These are phyloP conservation scores for Saccharomycopsis sp. DNA, from an alignment of 805 yeast genomes.

Conservation along the genomic window DNA sequence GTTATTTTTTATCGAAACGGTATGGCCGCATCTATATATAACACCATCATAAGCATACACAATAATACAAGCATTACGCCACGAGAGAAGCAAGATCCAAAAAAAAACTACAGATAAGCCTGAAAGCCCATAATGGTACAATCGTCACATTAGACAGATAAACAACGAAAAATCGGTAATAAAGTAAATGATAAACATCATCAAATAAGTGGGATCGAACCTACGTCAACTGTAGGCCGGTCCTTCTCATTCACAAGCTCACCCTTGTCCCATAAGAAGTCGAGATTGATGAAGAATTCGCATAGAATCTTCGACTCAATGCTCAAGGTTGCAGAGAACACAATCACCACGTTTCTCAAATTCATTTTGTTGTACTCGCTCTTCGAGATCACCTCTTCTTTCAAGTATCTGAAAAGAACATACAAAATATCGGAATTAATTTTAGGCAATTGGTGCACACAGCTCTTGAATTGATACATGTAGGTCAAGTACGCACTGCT, in stretches of 20 bases:
- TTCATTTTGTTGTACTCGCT: conserved; percentile 75
- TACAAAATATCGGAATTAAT: conserved; percentile 54
- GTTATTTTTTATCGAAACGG: too few relatives aligned
- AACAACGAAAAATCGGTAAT: too few relatives aligned
- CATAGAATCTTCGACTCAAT: conserved; percentile 56
- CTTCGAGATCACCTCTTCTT: conserved; percentile 50
- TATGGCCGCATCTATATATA: too few relatives aligned
- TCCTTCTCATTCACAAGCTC: conserved; percentile 34
- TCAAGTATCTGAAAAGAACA: conserved; percentile 61
- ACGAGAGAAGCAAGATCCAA: too few relatives aligned
- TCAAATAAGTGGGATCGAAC: conserved; percentile 38
- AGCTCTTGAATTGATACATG: conserved; percentile 17
- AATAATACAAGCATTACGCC: too few relatives aligned
- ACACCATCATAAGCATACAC: too few relatives aligned
- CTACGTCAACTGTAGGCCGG: conserved; percentile 46
- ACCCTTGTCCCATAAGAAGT: conserved; percentile 51
- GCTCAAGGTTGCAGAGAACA: conserved; percentile 74
- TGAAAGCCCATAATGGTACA: too few relatives aligned
- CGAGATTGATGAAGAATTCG: conserved; percentile 55
- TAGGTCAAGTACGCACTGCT: conserved; percentile 16
- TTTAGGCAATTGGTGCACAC: conserved; percentile 35
- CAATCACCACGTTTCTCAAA: conserved; percentile 69
- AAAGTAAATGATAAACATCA: too few relatives aligned
- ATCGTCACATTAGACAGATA: too few relatives aligned
- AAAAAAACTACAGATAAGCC: too few relatives aligned